Evolutionary conservation across 805 yeast genomes (phyloP), one percentile per base, ranked within the genome.

Genomic region (Saccharomycodes ludwigii): DNA sequence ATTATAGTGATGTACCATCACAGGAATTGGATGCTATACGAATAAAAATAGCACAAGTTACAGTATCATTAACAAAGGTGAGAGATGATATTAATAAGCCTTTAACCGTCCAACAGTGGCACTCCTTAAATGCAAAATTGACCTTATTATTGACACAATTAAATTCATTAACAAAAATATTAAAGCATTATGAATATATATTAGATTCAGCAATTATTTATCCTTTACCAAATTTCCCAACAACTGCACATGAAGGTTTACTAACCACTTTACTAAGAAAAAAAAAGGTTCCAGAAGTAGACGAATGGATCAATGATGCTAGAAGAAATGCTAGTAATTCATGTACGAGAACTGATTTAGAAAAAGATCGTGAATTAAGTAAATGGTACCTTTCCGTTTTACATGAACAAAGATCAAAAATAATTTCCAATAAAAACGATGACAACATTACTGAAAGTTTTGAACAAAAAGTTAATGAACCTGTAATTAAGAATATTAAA

Each of bases 281-380:
- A 51, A 88, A 86, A 50, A 77, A 78, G 30, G 60, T 82, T 8
- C 97, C 98, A 0, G 96, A 86, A 40, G 94, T 88, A 2, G 81
- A 75, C 31, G 80, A 73, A 29, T 88, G 97, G 96, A 69, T 85
- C 6, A 63, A 64, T 21, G 53, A 58, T 14, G 71, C 71, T 2
- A 56, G 47, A 25, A 58, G 55, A 24, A 40, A 47, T 10, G 42
- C 53, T 10, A 35, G 35, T 1, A 43, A 39, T 18, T 35, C 40
- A 1, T 25, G 40, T 5, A 17, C 39, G n/a, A 38, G n/a, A 14
- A 5, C 19, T 10, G 19, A 15, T 25, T 6, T 19, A 16, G n/a
- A n/a, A n/a, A 59, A 55, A n/a, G 77, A 72, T 39, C 83, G 78
- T 40, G 76, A 73, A 25, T 63, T 80, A 29, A 69, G 82, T n/a